A percentile compares a stretch with the other conserved stretches of the same genome.
These are phyloP conservation scores for Neurospora africana DNA, from an alignment of 495 filamentous ascomycete genomes.

Conservation along the genomic window DNA sequence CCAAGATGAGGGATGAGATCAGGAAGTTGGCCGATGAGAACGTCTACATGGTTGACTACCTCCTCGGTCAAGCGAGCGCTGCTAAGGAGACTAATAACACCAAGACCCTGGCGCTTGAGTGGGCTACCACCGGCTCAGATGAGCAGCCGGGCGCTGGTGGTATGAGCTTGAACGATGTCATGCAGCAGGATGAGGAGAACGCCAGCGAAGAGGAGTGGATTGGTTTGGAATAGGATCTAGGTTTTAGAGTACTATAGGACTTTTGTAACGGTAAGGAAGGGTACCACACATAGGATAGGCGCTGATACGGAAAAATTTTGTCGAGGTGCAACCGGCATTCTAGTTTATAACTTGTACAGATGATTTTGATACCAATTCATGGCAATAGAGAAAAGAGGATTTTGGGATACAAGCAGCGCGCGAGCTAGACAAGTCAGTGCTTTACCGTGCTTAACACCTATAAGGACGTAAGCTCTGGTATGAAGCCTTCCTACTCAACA, in stretches of 20 bases:
- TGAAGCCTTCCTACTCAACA: neutral
- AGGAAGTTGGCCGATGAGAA: slow-evolving; percentile 77
- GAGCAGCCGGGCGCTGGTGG: slow-evolving; percentile 9
- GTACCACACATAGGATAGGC: neutral
- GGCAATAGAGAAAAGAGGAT: neutral
- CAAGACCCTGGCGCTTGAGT: slow-evolving; percentile 6
- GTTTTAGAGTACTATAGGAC: neutral
- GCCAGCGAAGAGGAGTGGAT: slow-evolving; percentile 43
- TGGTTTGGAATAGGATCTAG: slow-evolving; percentile 37
- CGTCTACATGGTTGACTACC: slow-evolving; percentile 71
- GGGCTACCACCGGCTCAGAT: slow-evolving; percentile 3
- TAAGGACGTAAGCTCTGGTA: no score
- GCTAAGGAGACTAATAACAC: slow-evolving; percentile 7
- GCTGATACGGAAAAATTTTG: neutral
- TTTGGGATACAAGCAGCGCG: neutral
- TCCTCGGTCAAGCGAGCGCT: slow-evolving; percentile 38
- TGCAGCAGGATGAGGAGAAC: slow-evolving; percentile 19
- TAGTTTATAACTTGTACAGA: neutral
- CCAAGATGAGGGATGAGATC: slow-evolving; percentile 64
- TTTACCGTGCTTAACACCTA: no score
- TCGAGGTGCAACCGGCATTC: neutral
- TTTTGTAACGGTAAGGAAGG: neutral
- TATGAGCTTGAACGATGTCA: slow-evolving; percentile 19
- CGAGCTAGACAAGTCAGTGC: no score
- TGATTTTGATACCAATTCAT: slow-evolving; percentile 15